Evolutionary conservation across 805 yeast genomes (phyloP), one percentile per base, ranked within the genome.

Genomic region (Yarrowia phangngaensis): DNA sequence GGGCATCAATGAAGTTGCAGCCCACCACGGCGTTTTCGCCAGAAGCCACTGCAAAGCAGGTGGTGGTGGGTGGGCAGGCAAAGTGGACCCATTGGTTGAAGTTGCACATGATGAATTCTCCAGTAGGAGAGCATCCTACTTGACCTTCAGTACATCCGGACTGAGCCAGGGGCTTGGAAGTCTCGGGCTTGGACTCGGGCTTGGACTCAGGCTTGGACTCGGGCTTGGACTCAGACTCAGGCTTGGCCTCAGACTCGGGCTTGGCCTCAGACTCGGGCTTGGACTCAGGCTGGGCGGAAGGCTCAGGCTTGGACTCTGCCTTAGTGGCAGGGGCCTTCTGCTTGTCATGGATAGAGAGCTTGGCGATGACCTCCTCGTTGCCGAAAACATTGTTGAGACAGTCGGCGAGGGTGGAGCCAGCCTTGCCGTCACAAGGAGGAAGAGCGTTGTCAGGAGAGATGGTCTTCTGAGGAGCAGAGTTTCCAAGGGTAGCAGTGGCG

Each of bases 11-110:
- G 33, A 64, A 78, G 60, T 73, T 71, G 61, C 84, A 79, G 20
- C 75, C 74, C 31, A 72, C 63, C 43, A 64, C 66, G 35, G 75
- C 79, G 26, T 53, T 53, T 26, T 54, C 55, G n/a, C 63, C 59
- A 35, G 64, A 66, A 49, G 66, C 69, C 27, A 60, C 58, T 17
- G 84, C 82, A 55, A 67, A 72, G 63, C 87, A 80, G 2, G 77
- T 68, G 3, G 86, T 79, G 35, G 82, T 82, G 2, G 73, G 65
- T n/a, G 82, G 75, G 66, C 87, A 80, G 29, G 63, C 69, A 58
- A 71, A 69, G 14, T 56, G 60, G 11, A 75, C 81, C 86, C 86
- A 81, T 17, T 62, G 51, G 29, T 80, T 79, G 58, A 65, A 68
- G 56, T 74, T 70, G 64, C 85, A 80, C 34, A 78, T 65, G 13